Conservation (phyloP, 2,329 filamentous ascomycete genomes). For the Magnaporthiopsis rhizophila region DNA sequence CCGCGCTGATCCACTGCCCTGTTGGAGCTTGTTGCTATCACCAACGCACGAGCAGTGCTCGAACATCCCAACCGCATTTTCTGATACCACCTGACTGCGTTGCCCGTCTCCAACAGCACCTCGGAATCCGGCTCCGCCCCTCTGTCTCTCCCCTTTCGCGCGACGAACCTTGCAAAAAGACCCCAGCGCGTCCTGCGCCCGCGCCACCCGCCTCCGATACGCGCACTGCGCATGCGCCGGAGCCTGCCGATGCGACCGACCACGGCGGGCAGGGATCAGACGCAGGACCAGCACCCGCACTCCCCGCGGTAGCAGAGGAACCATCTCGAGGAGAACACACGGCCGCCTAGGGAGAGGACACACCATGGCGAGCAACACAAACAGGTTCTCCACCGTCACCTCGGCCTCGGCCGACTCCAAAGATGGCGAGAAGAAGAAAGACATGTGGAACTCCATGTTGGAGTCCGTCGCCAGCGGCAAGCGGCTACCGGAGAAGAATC, state of each 20-base stretch:
- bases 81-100: neutral
- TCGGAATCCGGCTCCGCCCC: neutral
- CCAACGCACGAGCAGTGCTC: neutral
- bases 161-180: neutral
- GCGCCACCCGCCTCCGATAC: neutral
- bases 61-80: neutral
- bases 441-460: constrained; percentile 92
- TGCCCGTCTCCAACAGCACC: too few species aligned
- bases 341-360: neutral
- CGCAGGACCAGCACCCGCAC: neutral
- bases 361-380: constrained; percentile 28
- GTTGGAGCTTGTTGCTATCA: neutral
- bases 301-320: neutral
- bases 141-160: neutral
- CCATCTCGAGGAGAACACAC: neutral
- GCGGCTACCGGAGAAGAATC: constrained; percentile 82
- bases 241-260: neutral
- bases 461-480: constrained; percentile 86
- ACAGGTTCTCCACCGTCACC: constrained; percentile 52
- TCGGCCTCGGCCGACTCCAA: constrained; percentile 45
- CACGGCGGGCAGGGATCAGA: neutral
- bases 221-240: neutral
- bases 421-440: constrained; percentile 68
- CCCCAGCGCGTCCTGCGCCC: neutral
- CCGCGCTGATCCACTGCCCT: neutral